A percentile compares a stretch with the other conserved stretches of the same genome.
These are phyloP conservation scores for Solanum neorickii DNA, from an alignment of 257 asterid genomes.

Conservation along the genomic window DNA sequence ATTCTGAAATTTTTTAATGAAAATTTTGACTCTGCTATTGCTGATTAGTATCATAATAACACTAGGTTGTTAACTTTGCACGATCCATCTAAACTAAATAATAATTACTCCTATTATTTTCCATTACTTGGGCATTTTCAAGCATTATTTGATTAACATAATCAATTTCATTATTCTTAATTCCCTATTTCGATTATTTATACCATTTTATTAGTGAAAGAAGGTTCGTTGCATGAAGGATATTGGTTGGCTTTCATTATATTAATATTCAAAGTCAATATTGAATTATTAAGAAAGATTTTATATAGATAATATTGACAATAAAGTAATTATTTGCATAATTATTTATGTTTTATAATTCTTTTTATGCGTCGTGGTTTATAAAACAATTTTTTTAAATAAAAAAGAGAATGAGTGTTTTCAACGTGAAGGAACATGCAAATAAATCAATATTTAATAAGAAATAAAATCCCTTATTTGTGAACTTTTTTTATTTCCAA, in stretches of 20 bases:
- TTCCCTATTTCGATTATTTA: neutral
- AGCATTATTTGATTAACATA: neutral
- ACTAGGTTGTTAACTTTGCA: neutral
- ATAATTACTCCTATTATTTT: neutral
- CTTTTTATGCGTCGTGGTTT: neutral
- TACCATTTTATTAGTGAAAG: neutral
- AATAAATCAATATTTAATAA: too few species aligned
- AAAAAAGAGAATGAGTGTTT: neutral
- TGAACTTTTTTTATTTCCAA: neutral
- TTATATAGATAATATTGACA: neutral
- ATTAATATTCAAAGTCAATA: neutral
- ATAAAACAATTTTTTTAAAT: too few species aligned
- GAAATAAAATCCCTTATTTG: neutral
- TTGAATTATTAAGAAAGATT: neutral
- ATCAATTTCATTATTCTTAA: neutral
- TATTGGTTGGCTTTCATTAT: neutral
- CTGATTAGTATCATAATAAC: neutral
- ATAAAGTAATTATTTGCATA: neutral
- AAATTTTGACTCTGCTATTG: fast-evolving
- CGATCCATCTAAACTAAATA: neutral
- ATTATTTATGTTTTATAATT: too few species aligned
- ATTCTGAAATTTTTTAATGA: too few species aligned
- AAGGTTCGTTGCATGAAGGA: neutral
- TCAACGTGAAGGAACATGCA: neutral
- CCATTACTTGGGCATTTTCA: neutral